Conservation (phyloP, 192 early-diverging fungal species). For the Backusella circina region DNA sequence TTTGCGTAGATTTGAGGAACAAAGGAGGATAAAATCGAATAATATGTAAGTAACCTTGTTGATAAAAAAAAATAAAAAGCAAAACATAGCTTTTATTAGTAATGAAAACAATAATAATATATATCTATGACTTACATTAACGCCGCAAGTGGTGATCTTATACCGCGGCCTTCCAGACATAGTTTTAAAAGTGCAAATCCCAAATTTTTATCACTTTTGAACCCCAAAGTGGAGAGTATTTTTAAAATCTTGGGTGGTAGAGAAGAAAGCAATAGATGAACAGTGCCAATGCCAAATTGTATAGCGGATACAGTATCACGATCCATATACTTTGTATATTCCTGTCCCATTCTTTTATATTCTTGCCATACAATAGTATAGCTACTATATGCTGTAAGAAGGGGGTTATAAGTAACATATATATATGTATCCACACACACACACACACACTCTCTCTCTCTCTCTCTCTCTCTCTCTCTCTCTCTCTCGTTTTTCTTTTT, state of each 20-base stretch:
- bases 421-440: neutral
- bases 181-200: slow-evolving; percentile 43
- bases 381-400: slow-evolving; percentile 37
- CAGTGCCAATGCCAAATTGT: slow-evolving; percentile 38
- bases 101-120: no score
- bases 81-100: no score
- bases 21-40: slow-evolving; percentile 46
- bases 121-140: slow-evolving; percentile 34
- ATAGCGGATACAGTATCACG: slow-evolving; percentile 38
- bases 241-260: slow-evolving; percentile 43
- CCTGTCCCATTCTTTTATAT: slow-evolving; percentile 19
- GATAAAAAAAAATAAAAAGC: neutral
- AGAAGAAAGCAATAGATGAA: slow-evolving; percentile 40
- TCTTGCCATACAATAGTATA: slow-evolving; percentile 23
- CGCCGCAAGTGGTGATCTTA: slow-evolving; percentile 44
- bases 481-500: neutral
- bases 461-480: neutral
- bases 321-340: slow-evolving; percentile 9
- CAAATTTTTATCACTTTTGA: slow-evolving; percentile 41
- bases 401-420: no score
- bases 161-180: slow-evolving; percentile 37
- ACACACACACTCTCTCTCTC: neutral
- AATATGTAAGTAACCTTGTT: slow-evolving; percentile 33
- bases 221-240: slow-evolving; percentile 43
- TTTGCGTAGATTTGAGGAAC: slow-evolving; percentile 38